Percentiles rank a stretch among this genome's conserved stretches.
phyloP scores from a whole-genome alignment of 1,284 basidiomycete genomes.

The Cerrena zonata region DNA sequence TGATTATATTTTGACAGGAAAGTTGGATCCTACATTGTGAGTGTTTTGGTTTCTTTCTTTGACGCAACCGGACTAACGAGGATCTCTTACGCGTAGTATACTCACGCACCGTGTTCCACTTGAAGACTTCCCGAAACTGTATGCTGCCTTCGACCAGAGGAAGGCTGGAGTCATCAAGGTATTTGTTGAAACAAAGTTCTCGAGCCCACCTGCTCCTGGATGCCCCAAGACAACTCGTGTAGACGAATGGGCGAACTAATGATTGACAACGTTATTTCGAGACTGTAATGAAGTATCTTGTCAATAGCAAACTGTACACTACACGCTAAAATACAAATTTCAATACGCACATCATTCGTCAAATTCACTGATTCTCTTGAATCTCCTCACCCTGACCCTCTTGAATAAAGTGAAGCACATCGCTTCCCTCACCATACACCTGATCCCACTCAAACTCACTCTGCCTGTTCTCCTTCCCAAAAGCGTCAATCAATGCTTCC shows the following conservation, averaged over 20 bases:
- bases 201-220: conserved; percentile 40
- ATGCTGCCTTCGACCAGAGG: conserved; percentile 58
- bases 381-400: not conserved
- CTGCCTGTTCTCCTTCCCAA: conserved; percentile 66
- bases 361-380: no score
- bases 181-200: conserved; percentile 52
- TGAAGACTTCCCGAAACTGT: conserved; percentile 56
- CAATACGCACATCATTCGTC: no score
- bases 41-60: conserved; percentile 25
- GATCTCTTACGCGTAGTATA: conserved; percentile 42
- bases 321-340: no score
- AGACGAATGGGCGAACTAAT: conserved; percentile 40
- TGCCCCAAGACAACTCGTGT: conserved; percentile 48
- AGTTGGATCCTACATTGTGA: conserved; percentile 65
- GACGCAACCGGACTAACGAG: conserved; percentile 7
- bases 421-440: conserved; percentile 57
- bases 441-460: conserved; percentile 63
- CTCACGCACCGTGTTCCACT: conserved; percentile 60
- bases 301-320: no score
- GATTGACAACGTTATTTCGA: not conserved
- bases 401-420: conserved; percentile 55
- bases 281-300: no score
- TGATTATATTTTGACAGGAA: conserved; percentile 57
- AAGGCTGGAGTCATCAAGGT: conserved; percentile 60
- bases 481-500: conserved; percentile 49